Evolutionary conservation across 2,329 filamentous ascomycete species (phyloP), one percentile per base, ranked within the genome.

Genomic region (Ophiocordyceps camponoti-rufipedis): DNA sequence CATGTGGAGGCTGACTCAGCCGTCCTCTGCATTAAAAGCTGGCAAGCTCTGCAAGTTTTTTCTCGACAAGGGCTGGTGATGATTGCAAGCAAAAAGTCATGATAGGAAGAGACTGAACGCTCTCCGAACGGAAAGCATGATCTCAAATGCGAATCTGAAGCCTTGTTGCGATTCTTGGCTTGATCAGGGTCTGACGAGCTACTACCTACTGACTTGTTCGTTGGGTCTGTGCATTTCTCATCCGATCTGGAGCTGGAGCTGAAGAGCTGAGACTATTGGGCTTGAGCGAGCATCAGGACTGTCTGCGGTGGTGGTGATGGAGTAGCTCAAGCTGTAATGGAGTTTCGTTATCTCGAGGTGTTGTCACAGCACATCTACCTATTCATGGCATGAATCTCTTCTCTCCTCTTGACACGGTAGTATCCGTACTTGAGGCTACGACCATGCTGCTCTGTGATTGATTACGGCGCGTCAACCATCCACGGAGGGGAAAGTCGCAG

Each of bases 41-140:
- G 11, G 23, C 4, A 18, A 18, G 14, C 7, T n/a, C 35, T 4
- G 41, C 33, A 35, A 19, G 28, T 40, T 29, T 45, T 13, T 41
- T 14, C 23, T 18, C 43, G 57, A 54, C 60, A 28, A 18, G 59
- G 67, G 74, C 73, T 76, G 47, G 59, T 79, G 75, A 79, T 78
- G 75, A 78, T 74, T 70, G 62, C 49, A 16, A 43, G 59, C 60
- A 59, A 57, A 60, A 65, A 67, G 64, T 66, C 57, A 75, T 75
- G 71, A 79, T 79, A 79, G 75, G 75, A 79, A 79, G 75, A 79
- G 74, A 71, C 67, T 78, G 73, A 78, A 72, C 65, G 69, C 66
- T 70, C 61, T 62, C 62, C 55, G 50, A 48, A 49, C 52, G 62
- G 67, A 64, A 64, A 68, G 67, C 64, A 70, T 78, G 75, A 78